These are phyloP conservation scores for Pezicula carpinea DNA, from an alignment of 2,329 filamentous ascomycete species.

Conservation along the genomic window DNA sequence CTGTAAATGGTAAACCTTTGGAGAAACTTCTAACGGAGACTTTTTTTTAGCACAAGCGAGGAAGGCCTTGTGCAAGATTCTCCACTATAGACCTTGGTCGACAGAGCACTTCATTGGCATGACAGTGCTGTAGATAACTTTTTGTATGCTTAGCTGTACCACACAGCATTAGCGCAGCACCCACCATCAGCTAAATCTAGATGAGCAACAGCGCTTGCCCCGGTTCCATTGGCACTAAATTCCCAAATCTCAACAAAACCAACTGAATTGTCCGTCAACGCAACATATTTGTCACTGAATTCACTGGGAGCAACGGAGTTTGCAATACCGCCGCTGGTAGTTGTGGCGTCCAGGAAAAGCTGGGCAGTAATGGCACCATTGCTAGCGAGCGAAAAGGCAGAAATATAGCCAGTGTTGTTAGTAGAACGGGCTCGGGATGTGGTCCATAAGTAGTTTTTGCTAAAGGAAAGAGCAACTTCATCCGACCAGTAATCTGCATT, in stretches of 20 bases:
- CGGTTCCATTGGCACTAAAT: conserved; percentile 3
- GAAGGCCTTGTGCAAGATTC: no score
- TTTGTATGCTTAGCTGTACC: conserved; percentile 7
- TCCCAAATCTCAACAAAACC: conserved; percentile 16
- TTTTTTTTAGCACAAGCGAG: no score
- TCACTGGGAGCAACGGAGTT: conserved; percentile 9
- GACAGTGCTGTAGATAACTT: neutral
- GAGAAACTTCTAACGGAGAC: no score
- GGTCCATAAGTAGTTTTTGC: conserved; percentile 27
- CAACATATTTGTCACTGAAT: conserved; percentile 12
- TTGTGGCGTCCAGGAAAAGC: conserved; percentile 9
- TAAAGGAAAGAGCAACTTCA: conserved; percentile 27
- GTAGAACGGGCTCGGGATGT: conserved; percentile 14
- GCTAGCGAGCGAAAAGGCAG: conserved; percentile 6
- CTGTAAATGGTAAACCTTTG: no score
- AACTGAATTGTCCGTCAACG: conserved; percentile 10
- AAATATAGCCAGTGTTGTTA: conserved; percentile 13
- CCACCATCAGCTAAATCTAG: conserved; percentile 11
- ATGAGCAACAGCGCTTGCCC: conserved; percentile 9
- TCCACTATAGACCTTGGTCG: no score
- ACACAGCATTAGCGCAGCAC: conserved; percentile 15
- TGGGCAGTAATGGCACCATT: conserved; percentile 7
- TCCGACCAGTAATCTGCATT: conserved; percentile 27
- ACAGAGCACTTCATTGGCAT: no score
- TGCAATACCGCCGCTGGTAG: conserved; percentile 7